Percentiles rank a stretch among this genome's conserved stretches.
Conservation (phyloP, 2,329 filamentous ascomycete genomes). For the Penicillium aurantiogriseum region DNA sequence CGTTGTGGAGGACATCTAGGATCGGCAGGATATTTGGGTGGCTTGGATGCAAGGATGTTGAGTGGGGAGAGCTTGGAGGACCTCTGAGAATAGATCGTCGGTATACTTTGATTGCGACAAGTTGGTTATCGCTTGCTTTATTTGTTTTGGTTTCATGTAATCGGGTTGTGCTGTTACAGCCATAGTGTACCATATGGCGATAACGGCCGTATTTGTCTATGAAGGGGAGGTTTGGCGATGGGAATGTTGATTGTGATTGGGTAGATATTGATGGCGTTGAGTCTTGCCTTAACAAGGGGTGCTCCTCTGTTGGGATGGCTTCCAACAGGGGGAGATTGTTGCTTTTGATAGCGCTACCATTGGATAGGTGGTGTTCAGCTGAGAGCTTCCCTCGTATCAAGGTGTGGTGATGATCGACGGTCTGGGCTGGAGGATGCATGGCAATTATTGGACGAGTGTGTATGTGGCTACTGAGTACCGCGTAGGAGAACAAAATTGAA, state of each 20-base stretch:
- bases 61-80: conserved; percentile 1
- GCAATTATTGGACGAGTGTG: conserved; percentile 3
- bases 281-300: conserved; percentile 15
- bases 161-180: conserved; percentile 26
- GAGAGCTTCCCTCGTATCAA: conserved; percentile 12
- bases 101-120: conserved; percentile 32
- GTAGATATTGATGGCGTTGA: background rate
- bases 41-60: conserved; percentile 16
- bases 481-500: background rate
- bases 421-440: conserved; percentile 10
- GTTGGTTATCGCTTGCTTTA: conserved; percentile 8
- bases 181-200: conserved; percentile 30
- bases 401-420: conserved; percentile 13
- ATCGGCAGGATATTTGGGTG: conserved; percentile 33
- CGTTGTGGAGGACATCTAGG: conserved; percentile 29
- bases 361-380: background rate
- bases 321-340: conserved; percentile 6
- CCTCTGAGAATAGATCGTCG: conserved; percentile 18
- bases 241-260: background rate
- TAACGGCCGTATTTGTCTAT: conserved; percentile 27
- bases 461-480: background rate
- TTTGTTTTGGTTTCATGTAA: conserved; percentile 19
- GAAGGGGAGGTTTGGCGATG: conserved; percentile 11
- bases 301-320: conserved; percentile 17
- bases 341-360: conserved; percentile 6